phyloP scores from a whole-genome alignment of 768 basidiomycete species.

The Pulveroboletus sp. region DNA sequence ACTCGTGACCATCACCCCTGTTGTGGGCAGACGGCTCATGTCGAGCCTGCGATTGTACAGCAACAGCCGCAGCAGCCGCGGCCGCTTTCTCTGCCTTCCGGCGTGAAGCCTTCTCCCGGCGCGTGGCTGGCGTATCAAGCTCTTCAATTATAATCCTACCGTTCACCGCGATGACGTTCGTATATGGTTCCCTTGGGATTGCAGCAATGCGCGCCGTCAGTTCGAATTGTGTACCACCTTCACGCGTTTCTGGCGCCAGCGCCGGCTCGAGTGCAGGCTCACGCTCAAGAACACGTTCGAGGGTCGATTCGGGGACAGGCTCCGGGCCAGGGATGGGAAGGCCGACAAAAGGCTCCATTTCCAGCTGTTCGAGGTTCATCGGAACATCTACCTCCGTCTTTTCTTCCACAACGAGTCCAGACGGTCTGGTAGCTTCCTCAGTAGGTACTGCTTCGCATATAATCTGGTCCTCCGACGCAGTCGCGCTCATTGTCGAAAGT shows the following conservation, averaged over 20 bases:
- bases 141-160: constrained; percentile 64
- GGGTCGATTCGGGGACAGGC: neutral
- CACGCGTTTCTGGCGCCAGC: neutral
- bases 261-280: neutral
- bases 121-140: constrained; percentile 65
- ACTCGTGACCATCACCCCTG: constrained; percentile 27
- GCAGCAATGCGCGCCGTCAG: constrained; percentile 26
- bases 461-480: constrained; percentile 43
- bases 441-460: constrained; percentile 22
- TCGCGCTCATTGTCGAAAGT: constrained; percentile 44
- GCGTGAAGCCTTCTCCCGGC: constrained; percentile 51
- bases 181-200: constrained; percentile 27
- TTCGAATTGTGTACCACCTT: constrained; percentile 12
- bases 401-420: constrained; percentile 18
- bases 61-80: constrained; percentile 23
- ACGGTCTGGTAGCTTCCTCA: constrained; percentile 26
- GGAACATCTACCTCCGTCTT: constrained; percentile 12
- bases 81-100: constrained; percentile 39
- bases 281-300: neutral
- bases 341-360: neutral
- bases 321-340: neutral
- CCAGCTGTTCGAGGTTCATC: constrained; percentile 14
- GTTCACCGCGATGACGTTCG: constrained; percentile 32
- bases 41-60: constrained; percentile 4
- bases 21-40: neutral